Evolutionary conservation across 768 basidiomycete genomes (phyloP), one percentile per base, ranked within the genome.

Genomic region (Cantharellus cinnabarinus): DNA sequence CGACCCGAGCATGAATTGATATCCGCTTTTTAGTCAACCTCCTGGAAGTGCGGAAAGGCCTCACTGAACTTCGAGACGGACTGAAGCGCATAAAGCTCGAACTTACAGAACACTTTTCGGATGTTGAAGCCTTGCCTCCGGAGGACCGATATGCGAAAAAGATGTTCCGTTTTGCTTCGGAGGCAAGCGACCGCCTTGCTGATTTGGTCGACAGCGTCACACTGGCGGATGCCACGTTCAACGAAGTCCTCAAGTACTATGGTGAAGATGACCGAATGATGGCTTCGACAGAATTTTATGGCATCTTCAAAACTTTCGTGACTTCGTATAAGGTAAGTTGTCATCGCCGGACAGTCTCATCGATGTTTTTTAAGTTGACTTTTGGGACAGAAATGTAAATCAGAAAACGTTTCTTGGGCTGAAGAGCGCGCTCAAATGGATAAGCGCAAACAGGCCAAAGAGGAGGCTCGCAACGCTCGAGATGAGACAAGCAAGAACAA

Each of bases 251-350:
- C 61, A 81, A 76, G 59, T 94, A 89, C 67, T 99, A 86, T 66
- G 91, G 93, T 5, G 95, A 99, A 70, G 93, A 95, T 42, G 83
- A 88, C 64, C 86, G 83, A 69, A 84, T 74, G 62, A 81, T 84
- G 79, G 72, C 83, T 54, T 89, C 90, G 0, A 76, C 84, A 2
- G 94, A 97, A 66, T 99, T 98, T 73, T 99, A 89, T 71, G 89
- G 82, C 7, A 82, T 94, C 65, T 97, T 98, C 79, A 91, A 95
- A 72, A 95, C 89, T 2, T 99, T 99, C 65, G 79, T 93, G 37
- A 93, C 84, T 0, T 94, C 91, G 2, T 99, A 93, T 70, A 83
- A 76, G 76, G 87, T 87, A 63, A 60, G 75, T 67, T 39, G 42
- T 3, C 58, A 20, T 20, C n/a, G 44, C 10, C 29, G 44, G 44